phyloP scores from a whole-genome alignment of 177 flowering plant species.

The Vitis hybrid region DNA sequence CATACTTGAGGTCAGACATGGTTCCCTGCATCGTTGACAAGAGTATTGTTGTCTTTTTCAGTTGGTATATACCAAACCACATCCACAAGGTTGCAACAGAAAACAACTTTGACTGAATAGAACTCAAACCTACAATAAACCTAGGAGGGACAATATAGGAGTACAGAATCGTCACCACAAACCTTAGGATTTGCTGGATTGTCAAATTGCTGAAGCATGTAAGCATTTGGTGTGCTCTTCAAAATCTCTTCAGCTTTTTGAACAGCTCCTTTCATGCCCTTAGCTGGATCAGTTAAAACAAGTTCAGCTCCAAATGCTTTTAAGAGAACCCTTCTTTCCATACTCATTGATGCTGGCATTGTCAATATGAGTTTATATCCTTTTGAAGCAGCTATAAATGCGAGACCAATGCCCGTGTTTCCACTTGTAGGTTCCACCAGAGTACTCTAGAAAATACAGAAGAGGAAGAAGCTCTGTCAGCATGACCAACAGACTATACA shows the following conservation, averaged over 20 bases:
- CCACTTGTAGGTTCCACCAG: constrained; percentile 92
- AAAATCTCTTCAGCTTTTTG: constrained; percentile 74
- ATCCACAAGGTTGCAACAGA: too few species aligned
- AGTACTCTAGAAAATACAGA: constrained; percentile 40
- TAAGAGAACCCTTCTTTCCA: constrained; percentile 76
- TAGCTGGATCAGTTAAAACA: constrained; percentile 68
- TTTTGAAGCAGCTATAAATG: constrained; percentile 81
- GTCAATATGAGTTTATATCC: constrained; percentile 79
- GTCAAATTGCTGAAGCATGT: constrained; percentile 82
- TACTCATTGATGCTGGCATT: constrained; percentile 86
- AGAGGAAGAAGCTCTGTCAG: not conserved
- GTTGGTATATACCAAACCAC: too few species aligned
- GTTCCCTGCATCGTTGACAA: too few species aligned
- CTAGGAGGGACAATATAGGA: too few species aligned
- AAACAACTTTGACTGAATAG: too few species aligned
- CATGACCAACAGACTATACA: not conserved
- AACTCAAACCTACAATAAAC: too few species aligned
- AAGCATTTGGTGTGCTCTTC: constrained; percentile 64
- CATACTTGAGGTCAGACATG: too few species aligned
- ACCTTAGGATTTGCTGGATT: constrained; percentile 95
- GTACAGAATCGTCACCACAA: not conserved
- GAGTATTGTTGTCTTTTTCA: too few species aligned
- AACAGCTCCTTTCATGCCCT: constrained; percentile 72
- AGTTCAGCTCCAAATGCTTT: constrained; percentile 89
- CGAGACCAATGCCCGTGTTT: constrained; percentile 89